Evolutionary conservation across 352 stramenopile species (phyloP).

Genomic region (Bremia lactucae): DNA sequence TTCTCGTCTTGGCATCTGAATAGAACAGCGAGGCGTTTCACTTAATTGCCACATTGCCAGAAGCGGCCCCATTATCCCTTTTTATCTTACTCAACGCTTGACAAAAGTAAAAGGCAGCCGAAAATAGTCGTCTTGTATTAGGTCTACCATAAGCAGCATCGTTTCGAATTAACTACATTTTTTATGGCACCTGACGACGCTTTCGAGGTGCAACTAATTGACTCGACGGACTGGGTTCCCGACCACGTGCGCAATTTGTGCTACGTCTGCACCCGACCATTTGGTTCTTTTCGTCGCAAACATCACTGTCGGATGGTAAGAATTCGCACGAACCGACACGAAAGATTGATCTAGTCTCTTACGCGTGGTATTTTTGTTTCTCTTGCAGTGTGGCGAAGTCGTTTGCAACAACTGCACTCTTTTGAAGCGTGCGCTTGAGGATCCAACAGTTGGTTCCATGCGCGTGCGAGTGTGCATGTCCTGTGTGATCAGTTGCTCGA

Average conservation of each 20-base stretch:
- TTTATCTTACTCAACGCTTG: too few relatives aligned
- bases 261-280: slow-evolving; percentile 67
- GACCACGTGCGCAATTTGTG: slow-evolving; percentile 62
- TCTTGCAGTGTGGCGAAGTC: slow-evolving; percentile 72
- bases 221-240: slow-evolving; percentile 64
- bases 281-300: slow-evolving; percentile 75
- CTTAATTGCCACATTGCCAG: slow-evolving; percentile 5
- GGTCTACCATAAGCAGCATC: too few relatives aligned
- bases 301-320: slow-evolving; percentile 79
- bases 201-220: slow-evolving; percentile 61
- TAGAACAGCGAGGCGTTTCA: slow-evolving; percentile 13
- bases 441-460: slow-evolving; percentile 40
- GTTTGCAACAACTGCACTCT: slow-evolving; percentile 76
- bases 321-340: too few relatives aligned
- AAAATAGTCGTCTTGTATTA: too few relatives aligned
- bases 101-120: too few relatives aligned
- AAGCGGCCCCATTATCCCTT: not conserved
- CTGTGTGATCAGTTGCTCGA: slow-evolving; percentile 51
- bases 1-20: slow-evolving; percentile 9
- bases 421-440: slow-evolving; percentile 47
- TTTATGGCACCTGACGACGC: slow-evolving; percentile 35
- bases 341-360: too few relatives aligned
- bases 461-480: slow-evolving; percentile 73
- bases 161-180: slow-evolving; percentile 1
- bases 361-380: too few relatives aligned